Evolutionary conservation across 768 basidiomycete species (phyloP).

Genomic region (Tricholoma saponaceum): DNA sequence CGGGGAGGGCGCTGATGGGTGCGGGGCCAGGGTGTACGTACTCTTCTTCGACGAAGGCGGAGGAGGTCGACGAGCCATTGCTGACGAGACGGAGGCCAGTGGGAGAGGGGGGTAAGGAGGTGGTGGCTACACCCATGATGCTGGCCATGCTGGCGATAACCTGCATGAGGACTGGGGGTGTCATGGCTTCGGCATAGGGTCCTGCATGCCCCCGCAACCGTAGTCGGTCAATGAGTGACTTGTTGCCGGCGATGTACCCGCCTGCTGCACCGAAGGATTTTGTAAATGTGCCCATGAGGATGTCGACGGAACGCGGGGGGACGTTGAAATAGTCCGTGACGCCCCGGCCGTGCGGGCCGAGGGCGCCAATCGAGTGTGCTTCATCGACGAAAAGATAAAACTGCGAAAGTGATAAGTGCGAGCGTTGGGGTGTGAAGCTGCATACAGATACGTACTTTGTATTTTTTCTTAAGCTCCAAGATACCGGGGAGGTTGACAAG

Average conservation of each 20-base stretch:
- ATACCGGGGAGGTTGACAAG: constrained; percentile 79
- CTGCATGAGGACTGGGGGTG: constrained; percentile 89
- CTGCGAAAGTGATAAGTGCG: constrained; percentile 32
- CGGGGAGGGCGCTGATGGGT: constrained; percentile 57
- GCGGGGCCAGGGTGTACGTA: constrained; percentile 65
- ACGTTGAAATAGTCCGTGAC: constrained; percentile 93
- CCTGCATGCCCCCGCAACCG: constrained; percentile 80
- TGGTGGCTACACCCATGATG: constrained; percentile 81
- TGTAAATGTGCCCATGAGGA: constrained; percentile 99
- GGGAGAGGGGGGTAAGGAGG: constrained; percentile 29
- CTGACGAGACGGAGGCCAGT: constrained; percentile 7
- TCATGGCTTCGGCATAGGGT: constrained; percentile 85
- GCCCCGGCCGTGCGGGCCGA: constrained; percentile 93
- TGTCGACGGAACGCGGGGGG: constrained; percentile 75
- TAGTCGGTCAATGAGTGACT: constrained; percentile 74
- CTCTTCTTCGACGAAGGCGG: constrained; percentile 28
- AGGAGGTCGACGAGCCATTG: constrained; percentile 25
- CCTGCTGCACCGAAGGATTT: constrained; percentile 93
- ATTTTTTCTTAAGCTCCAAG: constrained; percentile 85
- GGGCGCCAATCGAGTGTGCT: constrained; percentile 94
- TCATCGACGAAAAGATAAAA: constrained; percentile 97
- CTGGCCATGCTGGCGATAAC: constrained; percentile 90
- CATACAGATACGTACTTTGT: constrained; percentile 64
- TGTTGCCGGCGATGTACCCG: constrained; percentile 89
- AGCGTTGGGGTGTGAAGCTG: not conserved